Conservation (phyloP, 2,329 filamentous ascomycete genomes). For the Hymenoscyphus infarciens region DNA sequence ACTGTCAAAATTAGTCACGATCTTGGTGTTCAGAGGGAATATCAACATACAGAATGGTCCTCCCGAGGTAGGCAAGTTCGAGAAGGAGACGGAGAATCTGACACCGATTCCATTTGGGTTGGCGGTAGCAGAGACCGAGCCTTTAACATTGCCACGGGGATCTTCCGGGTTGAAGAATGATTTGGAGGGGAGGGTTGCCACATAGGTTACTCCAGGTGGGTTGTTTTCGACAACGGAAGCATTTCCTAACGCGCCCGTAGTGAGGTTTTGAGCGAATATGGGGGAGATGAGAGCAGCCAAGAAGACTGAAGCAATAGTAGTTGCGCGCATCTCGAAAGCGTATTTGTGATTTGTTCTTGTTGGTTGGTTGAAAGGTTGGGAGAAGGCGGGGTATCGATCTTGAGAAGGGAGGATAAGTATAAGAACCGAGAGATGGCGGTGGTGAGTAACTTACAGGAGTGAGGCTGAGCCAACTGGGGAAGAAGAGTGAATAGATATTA, state of each 20-base stretch:
- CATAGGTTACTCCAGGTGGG: slow-evolving; percentile 50
- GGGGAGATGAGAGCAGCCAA: slow-evolving; percentile 18
- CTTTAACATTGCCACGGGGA: slow-evolving; percentile 52
- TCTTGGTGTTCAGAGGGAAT: not conserved
- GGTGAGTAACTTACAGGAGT: not conserved
- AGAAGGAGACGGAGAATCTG: slow-evolving; percentile 51
- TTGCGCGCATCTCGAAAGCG: slow-evolving; percentile 21
- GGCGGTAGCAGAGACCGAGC: slow-evolving; percentile 47
- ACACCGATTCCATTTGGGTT: slow-evolving; percentile 52
- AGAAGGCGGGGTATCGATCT: not conserved
- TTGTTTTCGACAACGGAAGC: slow-evolving; percentile 54
- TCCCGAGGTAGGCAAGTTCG: slow-evolving; percentile 53
- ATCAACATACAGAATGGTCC: slow-evolving; percentile 56
- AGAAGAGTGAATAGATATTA: not conserved
- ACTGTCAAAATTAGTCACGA: slow-evolving; percentile 39
- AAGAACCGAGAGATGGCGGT: not conserved
- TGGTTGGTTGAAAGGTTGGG: not conserved
- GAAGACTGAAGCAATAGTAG: slow-evolving; percentile 17
- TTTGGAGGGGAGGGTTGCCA: slow-evolving; percentile 49
- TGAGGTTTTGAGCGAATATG: slow-evolving; percentile 23
- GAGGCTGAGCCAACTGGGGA: not conserved
- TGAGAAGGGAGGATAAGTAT: not conserved
- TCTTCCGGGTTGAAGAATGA: slow-evolving; percentile 45
- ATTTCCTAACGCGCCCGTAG: slow-evolving; percentile 40
- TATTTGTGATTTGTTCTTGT: not conserved